phyloP scores from a whole-genome alignment of 306 rosid genomes.

The Pterocarpus macrocarpus region DNA sequence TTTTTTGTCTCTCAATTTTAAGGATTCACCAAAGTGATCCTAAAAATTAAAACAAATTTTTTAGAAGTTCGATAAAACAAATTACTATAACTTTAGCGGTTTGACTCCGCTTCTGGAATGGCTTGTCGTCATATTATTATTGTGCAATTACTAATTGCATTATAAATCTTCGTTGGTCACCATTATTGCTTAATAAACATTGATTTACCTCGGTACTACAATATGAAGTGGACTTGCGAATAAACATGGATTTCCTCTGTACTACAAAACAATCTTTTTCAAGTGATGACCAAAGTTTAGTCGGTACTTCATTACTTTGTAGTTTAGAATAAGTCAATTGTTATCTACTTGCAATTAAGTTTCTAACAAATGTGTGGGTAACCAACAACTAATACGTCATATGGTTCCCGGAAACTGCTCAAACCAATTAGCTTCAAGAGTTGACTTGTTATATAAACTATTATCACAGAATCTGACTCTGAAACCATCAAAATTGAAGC shows the following conservation, averaged over 20 bases:
- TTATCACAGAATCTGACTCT: slow-evolving; percentile 32
- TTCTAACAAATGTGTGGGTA: slow-evolving; percentile 29
- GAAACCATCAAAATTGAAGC: slow-evolving; percentile 58
- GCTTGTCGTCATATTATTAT: no score
- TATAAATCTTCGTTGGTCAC: background rate
- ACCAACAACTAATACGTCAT: slow-evolving; percentile 34
- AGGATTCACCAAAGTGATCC: no score
- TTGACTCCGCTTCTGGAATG: no score
- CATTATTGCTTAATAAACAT: background rate
- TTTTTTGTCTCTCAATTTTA: no score
- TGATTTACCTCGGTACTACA: background rate
- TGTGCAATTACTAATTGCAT: background rate
- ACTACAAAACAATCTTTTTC: background rate
- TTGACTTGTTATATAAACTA: slow-evolving; percentile 35
- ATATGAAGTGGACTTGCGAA: slow-evolving; percentile 18
- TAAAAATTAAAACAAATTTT: no score
- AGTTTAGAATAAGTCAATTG: slow-evolving; percentile 1
- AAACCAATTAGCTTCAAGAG: slow-evolving; percentile 44
- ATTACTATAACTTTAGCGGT: no score
- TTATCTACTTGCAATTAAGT: slow-evolving; percentile 46
- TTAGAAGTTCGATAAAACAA: no score
- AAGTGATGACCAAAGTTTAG: background rate
- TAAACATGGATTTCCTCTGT: background rate
- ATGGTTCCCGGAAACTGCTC: slow-evolving; percentile 46
- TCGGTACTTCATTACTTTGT: background rate